Evolutionary conservation across 768 basidiomycete genomes (phyloP).

Genomic region (Kwoniella newhampshirensis): DNA sequence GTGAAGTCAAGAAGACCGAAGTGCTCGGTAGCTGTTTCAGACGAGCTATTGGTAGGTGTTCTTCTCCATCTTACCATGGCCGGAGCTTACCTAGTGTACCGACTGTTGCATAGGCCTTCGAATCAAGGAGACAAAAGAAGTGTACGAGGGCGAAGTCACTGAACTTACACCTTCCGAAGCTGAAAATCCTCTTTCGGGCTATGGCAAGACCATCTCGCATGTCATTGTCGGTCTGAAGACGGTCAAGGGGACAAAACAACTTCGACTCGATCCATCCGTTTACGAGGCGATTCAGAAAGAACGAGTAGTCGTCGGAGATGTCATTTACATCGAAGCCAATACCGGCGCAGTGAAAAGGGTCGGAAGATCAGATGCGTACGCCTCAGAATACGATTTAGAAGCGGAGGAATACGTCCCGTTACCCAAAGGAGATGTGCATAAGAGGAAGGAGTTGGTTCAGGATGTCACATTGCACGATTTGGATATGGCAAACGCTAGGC

Average conservation of each 20-base stretch:
- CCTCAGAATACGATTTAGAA: slow-evolving; percentile 94
- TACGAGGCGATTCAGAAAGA: slow-evolving; percentile 98
- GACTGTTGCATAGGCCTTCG: slow-evolving; percentile 68
- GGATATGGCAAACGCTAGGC: slow-evolving; percentile 93
- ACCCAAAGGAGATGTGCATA: slow-evolving; percentile 95
- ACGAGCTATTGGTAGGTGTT: slow-evolving; percentile 81
- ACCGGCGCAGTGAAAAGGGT: slow-evolving; percentile 95
- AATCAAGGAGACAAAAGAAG: slow-evolving; percentile 98
- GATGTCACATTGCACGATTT: slow-evolving; percentile 92
- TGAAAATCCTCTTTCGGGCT: slow-evolving; percentile 94
- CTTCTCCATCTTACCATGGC: background rate
- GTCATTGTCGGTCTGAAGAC: slow-evolving; percentile 96
- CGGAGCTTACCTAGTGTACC: background rate
- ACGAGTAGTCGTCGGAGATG: slow-evolving; percentile 92
- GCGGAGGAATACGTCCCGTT: slow-evolving; percentile 97
- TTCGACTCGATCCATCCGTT: slow-evolving; percentile 88
- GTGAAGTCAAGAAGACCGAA: slow-evolving; percentile 98
- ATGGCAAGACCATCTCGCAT: slow-evolving; percentile 98
- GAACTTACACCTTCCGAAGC: slow-evolving; percentile 94
- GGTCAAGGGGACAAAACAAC: slow-evolving; percentile 87
- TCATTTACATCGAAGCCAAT: slow-evolving; percentile 90
- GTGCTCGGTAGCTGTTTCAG: slow-evolving; percentile 92
- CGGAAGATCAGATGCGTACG: slow-evolving; percentile 94
- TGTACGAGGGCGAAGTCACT: slow-evolving; percentile 97
- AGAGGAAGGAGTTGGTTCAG: slow-evolving; percentile 91